Evolutionary conservation across 176 grass and related monocot species (phyloP), one percentile per base, ranked within the genome.

Genomic region (Cenchrus fungigraminus): DNA sequence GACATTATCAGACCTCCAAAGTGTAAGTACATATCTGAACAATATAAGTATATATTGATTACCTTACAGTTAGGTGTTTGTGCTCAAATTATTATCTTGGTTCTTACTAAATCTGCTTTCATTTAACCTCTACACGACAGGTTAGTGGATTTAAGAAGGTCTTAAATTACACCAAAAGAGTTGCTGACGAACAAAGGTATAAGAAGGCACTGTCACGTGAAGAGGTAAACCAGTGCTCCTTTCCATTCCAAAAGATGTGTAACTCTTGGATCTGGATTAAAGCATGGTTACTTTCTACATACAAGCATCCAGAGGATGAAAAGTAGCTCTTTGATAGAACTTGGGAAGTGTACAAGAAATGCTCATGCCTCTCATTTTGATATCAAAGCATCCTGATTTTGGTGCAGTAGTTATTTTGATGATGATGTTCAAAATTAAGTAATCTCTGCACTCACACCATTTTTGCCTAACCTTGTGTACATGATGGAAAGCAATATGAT

Each of bases 131-230:
- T 63, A 76, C 82, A 77, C 74, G 73, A 62, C 93, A 99, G 97
- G 91, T 99, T 91, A 99, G 90, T 82, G 97, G 97, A 91, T 99
- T 94, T 78, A 99, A 99, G 81, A 99, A 99, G 82, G 91, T 99
- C 71, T 80, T 91, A 75, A 99, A 99, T 89, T 99, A 99, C 91
- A 99, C 87, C 15, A 99, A 99, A 87, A 96, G 97, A 86, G 91
- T 94, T 31, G 76, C 90, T 54, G 93, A 94, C 53, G 97, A 99
- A 88, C 92, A 83, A 85, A 92, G 82, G 86, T 93, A 96, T 86
- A 99, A 99, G 81, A 94, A 73, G 71, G 89, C 86, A 5, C 79
- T 99, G 68, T 99, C 97, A 86, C 97, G 93, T 13, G 97, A 99
- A 86, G 97, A 99, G 93, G 97, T 99, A 89, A 88, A 69, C 12